Evolutionary conservation across 2,329 filamentous ascomycete species (phyloP).

Genomic region (Seiridium cupressi): DNA sequence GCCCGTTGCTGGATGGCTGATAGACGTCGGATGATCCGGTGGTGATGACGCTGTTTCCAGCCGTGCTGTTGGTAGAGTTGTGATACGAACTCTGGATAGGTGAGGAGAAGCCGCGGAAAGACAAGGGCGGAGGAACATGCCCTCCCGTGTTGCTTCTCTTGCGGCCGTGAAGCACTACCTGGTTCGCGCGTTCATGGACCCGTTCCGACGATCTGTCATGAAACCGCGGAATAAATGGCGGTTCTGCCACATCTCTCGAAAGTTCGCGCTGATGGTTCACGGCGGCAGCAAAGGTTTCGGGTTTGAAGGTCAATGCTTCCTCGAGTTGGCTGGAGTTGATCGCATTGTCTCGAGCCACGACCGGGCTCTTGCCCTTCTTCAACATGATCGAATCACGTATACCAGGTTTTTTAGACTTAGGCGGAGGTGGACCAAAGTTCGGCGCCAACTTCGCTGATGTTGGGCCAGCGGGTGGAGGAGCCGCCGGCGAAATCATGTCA

Average conservation of each 20-base stretch:
- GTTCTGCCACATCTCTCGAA: constrained; percentile 64
- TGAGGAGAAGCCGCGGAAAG: constrained; percentile 77
- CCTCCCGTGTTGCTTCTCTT: constrained; percentile 90
- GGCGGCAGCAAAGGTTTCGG: constrained; percentile 26
- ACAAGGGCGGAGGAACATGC: constrained; percentile 65
- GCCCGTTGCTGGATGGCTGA: constrained; percentile 42
- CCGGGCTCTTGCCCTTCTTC: constrained; percentile 68
- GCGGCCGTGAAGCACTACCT: constrained; percentile 62
- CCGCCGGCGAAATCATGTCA: constrained; percentile 57
- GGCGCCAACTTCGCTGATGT: constrained; percentile 45
- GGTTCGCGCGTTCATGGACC: constrained; percentile 41
- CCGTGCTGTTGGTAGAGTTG: constrained; percentile 54
- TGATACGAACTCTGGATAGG: constrained; percentile 42
- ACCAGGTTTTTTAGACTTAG: constrained; percentile 48
- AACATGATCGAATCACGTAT: constrained; percentile 89
- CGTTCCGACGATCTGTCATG: constrained; percentile 50
- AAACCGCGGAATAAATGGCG: constrained; percentile 71
- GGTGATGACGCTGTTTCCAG: constrained; percentile 56
- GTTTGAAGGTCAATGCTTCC: constrained; percentile 31
- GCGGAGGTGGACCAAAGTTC: constrained; percentile 47
- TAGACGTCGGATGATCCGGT: constrained; percentile 61
- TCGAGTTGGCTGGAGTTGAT: constrained; percentile 37
- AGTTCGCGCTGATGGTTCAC: constrained; percentile 44
- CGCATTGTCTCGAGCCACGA: constrained; percentile 26
- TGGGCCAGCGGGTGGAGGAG: constrained; percentile 31